Conservation (phyloP, 2,329 filamentous ascomycete species). For the Clarireedia paspali region DNA sequence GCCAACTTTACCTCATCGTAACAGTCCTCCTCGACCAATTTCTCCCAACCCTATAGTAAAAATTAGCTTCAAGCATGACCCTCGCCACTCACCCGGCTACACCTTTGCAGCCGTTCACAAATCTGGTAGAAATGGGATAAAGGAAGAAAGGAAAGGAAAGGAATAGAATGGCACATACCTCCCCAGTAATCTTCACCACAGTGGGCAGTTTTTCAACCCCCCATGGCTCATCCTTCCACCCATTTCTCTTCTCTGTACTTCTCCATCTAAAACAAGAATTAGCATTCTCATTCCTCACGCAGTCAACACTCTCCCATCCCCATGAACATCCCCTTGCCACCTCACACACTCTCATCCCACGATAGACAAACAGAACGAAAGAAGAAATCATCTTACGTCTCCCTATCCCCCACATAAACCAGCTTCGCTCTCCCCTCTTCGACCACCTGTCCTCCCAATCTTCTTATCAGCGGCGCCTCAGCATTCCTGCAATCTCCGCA, state of each 20-base stretch:
- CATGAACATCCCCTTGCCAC: not conserved
- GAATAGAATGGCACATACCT: not conserved
- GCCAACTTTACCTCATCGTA: slow-evolving; percentile 2
- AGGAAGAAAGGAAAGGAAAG: not conserved
- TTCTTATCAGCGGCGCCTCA: not conserved
- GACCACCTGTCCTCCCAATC: not conserved
- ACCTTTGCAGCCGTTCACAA: no score
- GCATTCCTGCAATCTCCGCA: not conserved
- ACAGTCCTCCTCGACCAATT: slow-evolving; percentile 3
- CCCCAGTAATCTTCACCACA: not conserved
- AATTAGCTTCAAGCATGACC: not conserved
- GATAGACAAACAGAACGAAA: no score
- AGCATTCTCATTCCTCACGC: no score
- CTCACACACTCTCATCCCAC: no score
- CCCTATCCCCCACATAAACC: not conserved
- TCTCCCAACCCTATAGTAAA: slow-evolving; percentile 1
- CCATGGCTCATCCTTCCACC: slow-evolving; percentile 1
- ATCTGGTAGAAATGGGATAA: not conserved
- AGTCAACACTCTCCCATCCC: no score
- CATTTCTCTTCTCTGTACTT: not conserved
- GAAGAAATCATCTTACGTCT: no score
- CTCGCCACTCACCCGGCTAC: no score
- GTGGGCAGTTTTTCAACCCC: not conserved
- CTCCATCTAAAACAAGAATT: not conserved
- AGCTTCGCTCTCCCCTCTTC: not conserved